Percentiles rank a stretch among this genome's conserved stretches.
Conservation (phyloP, 768 basidiomycete species). For the Rhodocollybia butyracea region DNA sequence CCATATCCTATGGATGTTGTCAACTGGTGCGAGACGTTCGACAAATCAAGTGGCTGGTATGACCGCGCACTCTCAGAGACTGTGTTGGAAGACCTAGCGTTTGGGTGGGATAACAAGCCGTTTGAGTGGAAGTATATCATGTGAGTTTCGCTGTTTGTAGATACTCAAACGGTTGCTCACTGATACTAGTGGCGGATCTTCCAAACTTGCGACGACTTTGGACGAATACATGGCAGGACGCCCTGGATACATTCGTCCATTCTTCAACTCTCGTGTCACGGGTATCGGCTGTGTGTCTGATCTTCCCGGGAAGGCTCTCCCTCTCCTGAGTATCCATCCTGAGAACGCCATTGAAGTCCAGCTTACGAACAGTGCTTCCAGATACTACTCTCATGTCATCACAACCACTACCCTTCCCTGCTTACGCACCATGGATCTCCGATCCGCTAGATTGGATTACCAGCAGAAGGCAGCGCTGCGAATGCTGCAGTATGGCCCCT, state of each 20-base stretch:
- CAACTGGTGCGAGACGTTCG: slow-evolving; percentile 33
- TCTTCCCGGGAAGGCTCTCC: background rate
- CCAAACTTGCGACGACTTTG: slow-evolving; percentile 20
- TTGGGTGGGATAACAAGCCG: background rate
- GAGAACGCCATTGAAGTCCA: too few species aligned
- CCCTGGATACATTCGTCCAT: background rate
- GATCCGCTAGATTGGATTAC: slow-evolving; percentile 16
- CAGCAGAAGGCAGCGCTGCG: slow-evolving; percentile 31
- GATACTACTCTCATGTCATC: slow-evolving; percentile 27
- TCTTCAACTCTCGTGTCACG: slow-evolving; percentile 12
- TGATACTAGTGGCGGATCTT: slow-evolving; percentile 18
- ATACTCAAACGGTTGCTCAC: background rate
- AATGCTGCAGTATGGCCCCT: slow-evolving; percentile 26
- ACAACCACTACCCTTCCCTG: slow-evolving; percentile 28
- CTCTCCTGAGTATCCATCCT: too few species aligned
- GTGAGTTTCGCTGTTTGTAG: slow-evolving; percentile 15
- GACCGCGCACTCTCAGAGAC: slow-evolving; percentile 31
- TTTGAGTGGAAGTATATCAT: slow-evolving; percentile 18
- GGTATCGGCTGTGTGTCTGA: slow-evolving; percentile 5
- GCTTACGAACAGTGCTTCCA: slow-evolving; percentile 3
- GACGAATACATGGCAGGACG: slow-evolving; percentile 11
- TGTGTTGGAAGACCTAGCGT: slow-evolving; percentile 24
- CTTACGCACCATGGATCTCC: slow-evolving; percentile 26
- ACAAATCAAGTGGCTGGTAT: slow-evolving; percentile 26
- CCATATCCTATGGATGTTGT: slow-evolving; percentile 17